These are phyloP conservation scores for Tuber aestivum DNA, from an alignment of 495 filamentous ascomycete genomes.

Conservation along the genomic window DNA sequence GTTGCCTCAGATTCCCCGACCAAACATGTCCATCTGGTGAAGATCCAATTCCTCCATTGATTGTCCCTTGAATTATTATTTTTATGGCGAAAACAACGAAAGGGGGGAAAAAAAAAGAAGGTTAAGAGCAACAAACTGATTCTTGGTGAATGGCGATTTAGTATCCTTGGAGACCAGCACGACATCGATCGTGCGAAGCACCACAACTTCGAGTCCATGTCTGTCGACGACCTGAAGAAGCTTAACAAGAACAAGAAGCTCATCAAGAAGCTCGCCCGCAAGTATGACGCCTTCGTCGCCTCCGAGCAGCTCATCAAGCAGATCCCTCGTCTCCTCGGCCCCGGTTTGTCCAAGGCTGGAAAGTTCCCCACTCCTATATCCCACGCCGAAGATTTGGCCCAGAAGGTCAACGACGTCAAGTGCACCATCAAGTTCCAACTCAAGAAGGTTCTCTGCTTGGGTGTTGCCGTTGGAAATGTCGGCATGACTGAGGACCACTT, in stretches of 20 bases:
- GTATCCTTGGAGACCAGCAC: slow-evolving; percentile 98
- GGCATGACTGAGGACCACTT: slow-evolving; percentile 95
- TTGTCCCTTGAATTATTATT: slow-evolving; percentile 2
- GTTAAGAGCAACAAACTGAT: slow-evolving; percentile 27
- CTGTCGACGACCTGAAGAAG: slow-evolving; percentile 97
- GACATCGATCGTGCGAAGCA: slow-evolving; percentile 99
- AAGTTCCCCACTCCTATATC: slow-evolving; percentile 99
- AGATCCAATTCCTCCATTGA: slow-evolving; percentile 40
- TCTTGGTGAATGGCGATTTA: slow-evolving; percentile 37
- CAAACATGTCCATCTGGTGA: slow-evolving; percentile 86
- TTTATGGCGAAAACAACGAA: slow-evolving; percentile 2
- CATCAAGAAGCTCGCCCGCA: slow-evolving; percentile 99
- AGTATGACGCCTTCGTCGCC: slow-evolving; percentile 98
- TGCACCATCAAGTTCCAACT: slow-evolving; percentile 99
- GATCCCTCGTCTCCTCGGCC: slow-evolving; percentile 97
- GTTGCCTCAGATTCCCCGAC: slow-evolving; percentile 83
- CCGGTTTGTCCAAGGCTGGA: slow-evolving; percentile 97
- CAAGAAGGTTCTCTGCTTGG: slow-evolving; percentile 99
- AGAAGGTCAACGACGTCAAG: slow-evolving; percentile 98
- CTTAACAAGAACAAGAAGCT: slow-evolving; percentile 99
- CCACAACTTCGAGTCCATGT: slow-evolving; percentile 94
- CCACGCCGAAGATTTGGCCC: slow-evolving; percentile 83
- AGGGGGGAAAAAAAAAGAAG: background rate
- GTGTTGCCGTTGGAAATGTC: slow-evolving; percentile 97
- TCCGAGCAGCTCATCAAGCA: slow-evolving; percentile 97